Percentiles rank a stretch among this genome's conserved stretches.
Evolutionary conservation across 768 basidiomycete genomes (phyloP).

Genomic region (Amanita muscaria): DNA sequence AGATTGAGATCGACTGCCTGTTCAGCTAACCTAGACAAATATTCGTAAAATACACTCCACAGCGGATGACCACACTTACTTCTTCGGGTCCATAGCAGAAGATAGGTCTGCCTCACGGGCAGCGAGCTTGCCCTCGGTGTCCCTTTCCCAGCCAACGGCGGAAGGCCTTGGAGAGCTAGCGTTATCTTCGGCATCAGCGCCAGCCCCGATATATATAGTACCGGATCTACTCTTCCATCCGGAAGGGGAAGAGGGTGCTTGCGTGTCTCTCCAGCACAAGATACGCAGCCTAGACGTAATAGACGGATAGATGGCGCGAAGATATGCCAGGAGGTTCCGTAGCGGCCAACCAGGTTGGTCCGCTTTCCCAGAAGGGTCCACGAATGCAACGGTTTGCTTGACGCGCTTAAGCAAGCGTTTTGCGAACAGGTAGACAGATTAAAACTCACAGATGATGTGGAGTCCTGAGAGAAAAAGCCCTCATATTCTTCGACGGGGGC

Average conservation of each 20-base stretch:
- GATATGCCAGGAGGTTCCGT: conserved; percentile 83
- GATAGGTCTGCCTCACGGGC: conserved; percentile 86
- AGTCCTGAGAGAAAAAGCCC: conserved; percentile 41
- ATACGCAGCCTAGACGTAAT: conserved; percentile 46
- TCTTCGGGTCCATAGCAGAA: conserved; percentile 91
- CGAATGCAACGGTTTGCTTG: conserved; percentile 47
- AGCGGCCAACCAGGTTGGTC: conserved; percentile 86
- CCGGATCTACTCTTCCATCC: conserved; percentile 63
- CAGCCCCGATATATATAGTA: conserved; percentile 28
- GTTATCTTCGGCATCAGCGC: conserved; percentile 11
- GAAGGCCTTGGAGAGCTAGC: conserved; percentile 30
- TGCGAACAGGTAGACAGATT: no score
- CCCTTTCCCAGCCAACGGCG: conserved; percentile 96
- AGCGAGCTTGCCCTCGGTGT: conserved; percentile 75
- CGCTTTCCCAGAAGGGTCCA: conserved; percentile 78
- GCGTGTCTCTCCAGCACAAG: conserved; percentile 70
- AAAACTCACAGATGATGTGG: conserved; percentile 11
- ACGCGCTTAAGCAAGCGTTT: no score
- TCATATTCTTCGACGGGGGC: conserved; percentile 49
- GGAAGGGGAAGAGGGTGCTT: conserved; percentile 29
- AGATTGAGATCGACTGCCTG: conserved; percentile 98
- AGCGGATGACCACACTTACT: conserved; percentile 31
- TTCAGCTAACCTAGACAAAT: conserved; percentile 87
- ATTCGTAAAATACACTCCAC: no score
- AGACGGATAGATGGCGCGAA: conserved; percentile 50